A percentile compares a stretch with the other conserved stretches of the same genome.
Evolutionary conservation across 768 basidiomycete species (phyloP).

Genomic region (Kwoniella botswanensis): DNA sequence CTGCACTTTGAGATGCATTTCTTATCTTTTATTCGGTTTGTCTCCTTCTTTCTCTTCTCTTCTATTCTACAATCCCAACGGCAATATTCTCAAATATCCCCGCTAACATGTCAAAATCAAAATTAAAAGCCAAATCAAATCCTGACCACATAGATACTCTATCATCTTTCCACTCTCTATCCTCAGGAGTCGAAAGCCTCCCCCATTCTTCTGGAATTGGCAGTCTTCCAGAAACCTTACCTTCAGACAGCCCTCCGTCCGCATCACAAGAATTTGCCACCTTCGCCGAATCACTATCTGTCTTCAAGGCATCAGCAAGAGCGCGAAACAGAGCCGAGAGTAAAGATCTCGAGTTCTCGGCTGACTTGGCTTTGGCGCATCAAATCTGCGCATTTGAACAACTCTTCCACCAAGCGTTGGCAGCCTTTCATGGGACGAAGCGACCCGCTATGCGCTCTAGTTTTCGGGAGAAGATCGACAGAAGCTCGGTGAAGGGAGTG

Average conservation of each 20-base stretch:
- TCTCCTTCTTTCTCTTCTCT: neutral
- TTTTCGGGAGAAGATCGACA: neutral
- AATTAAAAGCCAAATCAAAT: neutral
- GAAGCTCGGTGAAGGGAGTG: neutral
- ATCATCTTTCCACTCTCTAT: neutral
- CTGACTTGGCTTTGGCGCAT: neutral
- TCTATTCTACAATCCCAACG: neutral
- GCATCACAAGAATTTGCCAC: neutral
- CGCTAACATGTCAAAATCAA: neutral
- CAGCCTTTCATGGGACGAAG: neutral
- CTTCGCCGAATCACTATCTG: neutral
- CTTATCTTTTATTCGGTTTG: neutral
- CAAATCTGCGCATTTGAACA: conserved; percentile 12
- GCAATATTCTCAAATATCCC: too few relatives aligned
- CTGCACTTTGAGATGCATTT: too few relatives aligned
- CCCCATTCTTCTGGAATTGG: neutral
- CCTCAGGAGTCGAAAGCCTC: conserved; percentile 8
- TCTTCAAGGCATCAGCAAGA: too few relatives aligned
- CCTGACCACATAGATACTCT: neutral
- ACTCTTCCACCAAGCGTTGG: neutral
- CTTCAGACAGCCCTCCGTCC: too few relatives aligned
- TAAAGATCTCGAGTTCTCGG: neutral
- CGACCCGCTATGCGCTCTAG: conserved; percentile 1
- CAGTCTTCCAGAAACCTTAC: neutral
- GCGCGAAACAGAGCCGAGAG: neutral